Evolutionary conservation across 768 basidiomycete genomes (phyloP), one percentile per base, ranked within the genome.

Genomic region (Termitomyces sp.): DNA sequence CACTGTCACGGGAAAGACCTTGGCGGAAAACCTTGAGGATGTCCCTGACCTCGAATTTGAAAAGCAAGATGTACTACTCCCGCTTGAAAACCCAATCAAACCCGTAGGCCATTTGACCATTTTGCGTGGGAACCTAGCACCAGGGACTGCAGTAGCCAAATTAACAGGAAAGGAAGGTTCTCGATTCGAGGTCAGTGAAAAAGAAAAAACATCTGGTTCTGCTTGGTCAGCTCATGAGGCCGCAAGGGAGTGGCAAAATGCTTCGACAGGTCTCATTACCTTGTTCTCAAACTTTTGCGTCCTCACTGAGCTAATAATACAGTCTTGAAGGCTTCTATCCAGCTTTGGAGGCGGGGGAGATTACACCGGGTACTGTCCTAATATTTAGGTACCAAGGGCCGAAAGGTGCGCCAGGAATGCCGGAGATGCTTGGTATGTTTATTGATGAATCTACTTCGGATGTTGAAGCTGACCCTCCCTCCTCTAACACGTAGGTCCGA

Each of bases 371-470:
- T 0, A 86, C 74, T 67, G 83, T 89, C 41, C 74, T 93, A 56
- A 84, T 94, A 45, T 87, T 94, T 75, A 80, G 92, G 57, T 94
- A 94, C 69, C 89, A 90, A 72, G 92, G 92, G 12, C 91, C 93
- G 0, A 92, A 89, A 68, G 91, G 92, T 28, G 92, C 83, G n/a
- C 93, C 91, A 28, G 92, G 92, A 23, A 93, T 92, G 91, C 92
- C 92, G 9, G 91, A 94, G 75, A 79, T 78, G 78, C 66, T 78
- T 7, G 78, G 73, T 76, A 67, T 45, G 37, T 15, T 38, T 15
- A 5, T 17, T 6, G 47, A 50, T 21, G 31, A 4, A 47, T 35
- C 38, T 10, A 28, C 15, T 23, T 19, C 35, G 14, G 15, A 35
- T 45, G 33, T 37, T n/a, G 14, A 19, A 3, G n/a, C 41, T 55